Evolutionary conservation across 129 eudicot genomes (phyloP).

Genomic region (Lactuca sativa): DNA sequence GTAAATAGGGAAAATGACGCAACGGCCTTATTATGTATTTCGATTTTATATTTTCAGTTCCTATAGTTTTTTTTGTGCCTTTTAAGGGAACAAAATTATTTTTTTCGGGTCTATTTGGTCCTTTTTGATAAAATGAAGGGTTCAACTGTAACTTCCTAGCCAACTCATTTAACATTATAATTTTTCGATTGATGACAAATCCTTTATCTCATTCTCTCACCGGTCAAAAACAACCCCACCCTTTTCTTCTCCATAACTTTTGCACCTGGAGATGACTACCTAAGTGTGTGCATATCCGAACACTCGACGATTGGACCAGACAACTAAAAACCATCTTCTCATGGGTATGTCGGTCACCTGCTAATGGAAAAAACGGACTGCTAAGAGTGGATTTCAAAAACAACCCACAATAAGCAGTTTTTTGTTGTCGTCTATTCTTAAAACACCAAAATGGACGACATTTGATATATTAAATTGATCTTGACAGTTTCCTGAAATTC

Average conservation of each 20-base stretch:
- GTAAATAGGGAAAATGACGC: too few relatives aligned
- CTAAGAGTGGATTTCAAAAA: slow-evolving; percentile 46
- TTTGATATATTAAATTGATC: background rate
- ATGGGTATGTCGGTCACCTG: slow-evolving; percentile 49
- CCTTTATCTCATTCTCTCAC: too few relatives aligned
- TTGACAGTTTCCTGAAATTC: slow-evolving; percentile 45
- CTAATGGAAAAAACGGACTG: slow-evolving; percentile 53
- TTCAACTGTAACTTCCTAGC: too few relatives aligned
- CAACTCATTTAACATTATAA: too few relatives aligned
- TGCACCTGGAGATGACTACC: slow-evolving; percentile 59
- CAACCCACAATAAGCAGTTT: slow-evolving; percentile 35
- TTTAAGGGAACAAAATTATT: too few relatives aligned
- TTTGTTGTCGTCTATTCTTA: background rate
- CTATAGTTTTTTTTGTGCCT: too few relatives aligned
- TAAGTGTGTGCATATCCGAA: slow-evolving; percentile 61
- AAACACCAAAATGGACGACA: background rate
- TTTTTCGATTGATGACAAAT: too few relatives aligned
- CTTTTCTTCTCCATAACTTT: slow-evolving; percentile 61
- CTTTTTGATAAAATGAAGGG: too few relatives aligned
- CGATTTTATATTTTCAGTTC: too few relatives aligned
- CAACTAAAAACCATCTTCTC: slow-evolving; percentile 56
- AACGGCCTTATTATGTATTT: too few relatives aligned
- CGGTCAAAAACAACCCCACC: slow-evolving; percentile 24
- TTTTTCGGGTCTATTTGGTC: too few relatives aligned
- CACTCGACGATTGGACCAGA: slow-evolving; percentile 69